Percentiles rank a stretch among this genome's conserved stretches.
phyloP scores from a whole-genome alignment of 768 basidiomycete genomes.

The Rubroboletus pulcherrimus region DNA sequence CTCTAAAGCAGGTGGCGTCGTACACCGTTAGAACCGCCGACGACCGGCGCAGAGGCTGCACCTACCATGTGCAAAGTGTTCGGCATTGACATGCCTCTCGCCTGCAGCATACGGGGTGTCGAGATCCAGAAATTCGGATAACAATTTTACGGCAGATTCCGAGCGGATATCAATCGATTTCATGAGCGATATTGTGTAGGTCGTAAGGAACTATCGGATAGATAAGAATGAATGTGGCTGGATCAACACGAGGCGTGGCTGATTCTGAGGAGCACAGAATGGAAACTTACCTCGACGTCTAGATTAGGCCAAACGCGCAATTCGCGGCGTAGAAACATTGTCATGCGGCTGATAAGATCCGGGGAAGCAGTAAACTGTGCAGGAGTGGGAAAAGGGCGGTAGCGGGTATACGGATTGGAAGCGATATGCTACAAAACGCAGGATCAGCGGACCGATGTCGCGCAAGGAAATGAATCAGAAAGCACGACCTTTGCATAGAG shows the following conservation, averaged over 20 bases:
- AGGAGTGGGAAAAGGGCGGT: constrained; percentile 87
- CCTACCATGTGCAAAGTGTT: constrained; percentile 92
- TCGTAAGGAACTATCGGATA: constrained; percentile 73
- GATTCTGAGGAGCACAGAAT: not conserved
- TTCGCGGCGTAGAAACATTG: constrained; percentile 78
- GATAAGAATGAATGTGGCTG: constrained; percentile 15
- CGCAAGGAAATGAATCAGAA: not conserved
- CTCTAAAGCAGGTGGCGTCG: constrained; percentile 43
- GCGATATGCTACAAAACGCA: constrained; percentile 71
- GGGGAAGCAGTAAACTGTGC: constrained; percentile 76
- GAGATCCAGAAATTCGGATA: constrained; percentile 88
- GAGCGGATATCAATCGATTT: constrained; percentile 91
- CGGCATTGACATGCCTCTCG: constrained; percentile 64
- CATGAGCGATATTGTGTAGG: constrained; percentile 86
- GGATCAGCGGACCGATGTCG: constrained; percentile 1
- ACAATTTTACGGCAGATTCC: constrained; percentile 76
- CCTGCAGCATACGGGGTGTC: constrained; percentile 56
- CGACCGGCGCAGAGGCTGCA: not conserved
- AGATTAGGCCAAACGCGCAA: constrained; percentile 82
- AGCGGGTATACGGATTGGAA: constrained; percentile 80
- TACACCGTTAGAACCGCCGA: not conserved
- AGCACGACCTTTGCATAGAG: constrained; percentile 79
- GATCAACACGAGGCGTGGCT: constrained; percentile 1
- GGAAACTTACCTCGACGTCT: constrained; percentile 75
- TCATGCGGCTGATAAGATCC: constrained; percentile 72